These are phyloP conservation scores for Detonula confervacea DNA, from an alignment of 352 stramenopile genomes.

Conservation along the genomic window DNA sequence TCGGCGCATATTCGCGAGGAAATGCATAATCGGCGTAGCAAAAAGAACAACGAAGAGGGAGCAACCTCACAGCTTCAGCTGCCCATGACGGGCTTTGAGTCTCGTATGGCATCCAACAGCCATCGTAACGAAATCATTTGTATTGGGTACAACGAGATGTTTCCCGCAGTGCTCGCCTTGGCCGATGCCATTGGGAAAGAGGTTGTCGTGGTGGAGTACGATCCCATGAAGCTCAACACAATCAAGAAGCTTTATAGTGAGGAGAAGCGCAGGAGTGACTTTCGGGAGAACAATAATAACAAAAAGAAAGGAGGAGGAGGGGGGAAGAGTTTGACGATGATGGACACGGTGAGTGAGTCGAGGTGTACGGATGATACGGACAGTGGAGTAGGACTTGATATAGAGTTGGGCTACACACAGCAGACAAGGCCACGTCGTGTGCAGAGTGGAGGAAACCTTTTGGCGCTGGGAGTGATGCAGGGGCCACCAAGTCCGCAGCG, in stretches of 20 bases:
- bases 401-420: no score
- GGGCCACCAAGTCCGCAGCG: no score
- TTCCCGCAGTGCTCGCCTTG: conserved; percentile 9
- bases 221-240: conserved; percentile 5
- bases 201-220: conserved; percentile 17
- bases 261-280: conserved; percentile 2
- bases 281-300: background rate
- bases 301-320: conserved; percentile 6
- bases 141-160: conserved; percentile 21
- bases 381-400: no score
- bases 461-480: no score
- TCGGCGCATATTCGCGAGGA: conserved; percentile 18
- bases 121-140: conserved; percentile 24
- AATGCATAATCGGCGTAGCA: conserved; percentile 14
- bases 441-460: no score
- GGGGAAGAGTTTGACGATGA: no score
- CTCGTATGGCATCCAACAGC: background rate
- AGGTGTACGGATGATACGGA: no score
- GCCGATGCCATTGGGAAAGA: conserved; percentile 11
- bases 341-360: no score
- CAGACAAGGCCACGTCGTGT: no score
- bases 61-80: no score
- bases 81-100: background rate
- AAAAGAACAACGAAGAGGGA: background rate
- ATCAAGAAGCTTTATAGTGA: conserved; percentile 8